Evolutionary conservation across 805 yeast species (phyloP), one percentile per base, ranked within the genome.

Genomic region (Candida jianshihensis): DNA sequence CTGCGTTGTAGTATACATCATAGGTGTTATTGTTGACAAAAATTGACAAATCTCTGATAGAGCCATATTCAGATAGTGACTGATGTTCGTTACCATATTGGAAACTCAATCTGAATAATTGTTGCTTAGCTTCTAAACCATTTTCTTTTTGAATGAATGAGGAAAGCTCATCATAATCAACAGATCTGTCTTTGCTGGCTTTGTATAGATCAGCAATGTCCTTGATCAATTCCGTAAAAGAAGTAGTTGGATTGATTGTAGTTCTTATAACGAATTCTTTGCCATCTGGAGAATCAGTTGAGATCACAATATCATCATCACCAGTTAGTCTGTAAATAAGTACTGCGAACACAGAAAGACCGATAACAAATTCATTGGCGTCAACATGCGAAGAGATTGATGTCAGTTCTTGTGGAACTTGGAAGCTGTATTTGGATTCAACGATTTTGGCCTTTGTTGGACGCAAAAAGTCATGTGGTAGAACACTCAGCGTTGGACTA

Each of bases 291-390:
- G 71, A 58, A 47, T 81, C 77, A 0, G 88, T 78, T n/a, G 89
- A 88, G 42, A 90, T 63, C n/a, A 82, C 79, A 34, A 92, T 79
- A 51, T 90, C 97, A 46, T 90, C 97, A 56, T 90, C 97, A 18
- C 97, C 97, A 2, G 96, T 82, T 32, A 86, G 65, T 53, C 97
- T 70, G 59, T 73, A 81, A 26, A 86, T 69, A 39, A 90, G 68
- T 1, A 81, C 75, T 18, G 81, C 75, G 61, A 79, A 84, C 1
- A 73, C 73, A 14, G 95, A 65, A 42, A 86, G 65, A 1, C 79
- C 78, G 13, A 73, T 59, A 9, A 65, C 53, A 56, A 81, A 84
- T 6, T 55, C 49, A 16, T 47, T 36, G 7, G 61, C 38, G n/a
- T 53, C 30, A 24, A 56, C 43, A 28, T 52, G 44, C 24, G 41